phyloP scores from a whole-genome alignment of 2,329 filamentous ascomycete species.

The Diaporthe sp. region DNA sequence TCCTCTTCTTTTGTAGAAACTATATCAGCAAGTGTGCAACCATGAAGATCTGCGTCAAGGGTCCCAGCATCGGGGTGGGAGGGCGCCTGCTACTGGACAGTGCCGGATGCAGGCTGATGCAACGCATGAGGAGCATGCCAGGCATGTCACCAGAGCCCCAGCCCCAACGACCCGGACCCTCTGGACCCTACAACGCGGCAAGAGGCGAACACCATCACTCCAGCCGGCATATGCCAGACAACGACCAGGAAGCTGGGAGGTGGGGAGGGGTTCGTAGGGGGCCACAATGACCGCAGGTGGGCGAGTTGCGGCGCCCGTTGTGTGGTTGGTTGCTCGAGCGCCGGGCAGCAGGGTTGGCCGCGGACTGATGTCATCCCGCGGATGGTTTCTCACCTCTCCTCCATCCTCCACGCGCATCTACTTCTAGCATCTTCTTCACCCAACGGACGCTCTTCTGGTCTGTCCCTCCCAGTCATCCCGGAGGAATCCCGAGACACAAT shows the following conservation, averaged over 20 bases:
- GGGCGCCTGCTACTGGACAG: neutral
- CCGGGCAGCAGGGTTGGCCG: slow-evolving; percentile 10
- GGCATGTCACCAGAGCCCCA: slow-evolving; percentile 12
- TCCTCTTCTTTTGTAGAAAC: slow-evolving; percentile 35
- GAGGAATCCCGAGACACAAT: neutral
- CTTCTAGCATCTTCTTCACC: neutral
- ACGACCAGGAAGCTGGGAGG: neutral
- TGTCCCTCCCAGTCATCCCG: neutral
- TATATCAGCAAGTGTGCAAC: neutral
- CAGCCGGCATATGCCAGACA: neutral
- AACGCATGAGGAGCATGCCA: slow-evolving; percentile 13
- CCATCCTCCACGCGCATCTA: neutral
- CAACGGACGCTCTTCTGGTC: neutral
- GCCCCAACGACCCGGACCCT: neutral
- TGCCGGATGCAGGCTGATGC: slow-evolving; percentile 28
- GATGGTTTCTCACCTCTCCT: neutral
- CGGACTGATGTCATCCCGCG: slow-evolving; percentile 23
- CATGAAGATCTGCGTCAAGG: slow-evolving; percentile 31
- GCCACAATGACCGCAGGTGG: slow-evolving; percentile 1
- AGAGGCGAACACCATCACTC: slow-evolving; percentile 11
- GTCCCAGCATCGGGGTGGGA: neutral
- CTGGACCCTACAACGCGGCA: slow-evolving; percentile 3
- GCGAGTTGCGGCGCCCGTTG: neutral
- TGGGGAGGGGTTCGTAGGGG: neutral
- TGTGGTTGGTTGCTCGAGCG: slow-evolving; percentile 19